Base-by-base conservation (phyloP, 2,329 filamentous ascomycete species). In the Blastomyces parvus region DNA sequence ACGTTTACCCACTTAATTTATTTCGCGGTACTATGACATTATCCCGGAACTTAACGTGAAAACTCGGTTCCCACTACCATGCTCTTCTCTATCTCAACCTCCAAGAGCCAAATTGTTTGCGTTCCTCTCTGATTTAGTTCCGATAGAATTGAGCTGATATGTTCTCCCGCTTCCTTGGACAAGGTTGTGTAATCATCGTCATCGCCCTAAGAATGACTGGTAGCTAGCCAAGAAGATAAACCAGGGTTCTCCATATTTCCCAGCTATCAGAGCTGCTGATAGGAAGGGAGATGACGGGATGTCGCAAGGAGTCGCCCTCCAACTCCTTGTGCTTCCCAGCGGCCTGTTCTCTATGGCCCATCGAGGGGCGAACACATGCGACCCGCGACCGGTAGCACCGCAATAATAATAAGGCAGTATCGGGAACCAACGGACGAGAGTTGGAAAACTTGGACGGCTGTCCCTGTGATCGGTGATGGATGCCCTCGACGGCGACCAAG, bases 201-300 rank as follows among this genome's bases (percentile, higher is more conserved):
- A 9, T 50, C 27, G 46, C n/a, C n/a, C 46, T 14, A 1, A 25
- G 46, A 25, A 50, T 30, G 48, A 14, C 5, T 9, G n/a, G 22
- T 17, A 27, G 7, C 17, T 44, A 44, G 22, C 56, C 36, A 3
- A 40, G 36, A 30, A 58, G 27, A 58, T 11, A 25, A 58, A 4
- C n/a, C 33, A 7, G 56, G 11, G 13, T 58, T 59, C 56, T 59
- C 56, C 56, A 59, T 42, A 42, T 59, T 59, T 59, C 30, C 19
- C n/a, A 59, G 38, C 13, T 17, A 55, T 30, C 17, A 4, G 8
- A 44, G 56, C 38, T 25, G 22, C 11, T 59, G 56, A 59, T 59
- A 44, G 56, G 56, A 25, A 59, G 14, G 19, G 25, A 13, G 17
- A 5, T 9, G 25, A 27, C n/a, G 17, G 22, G 56, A 44, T 56